Conservation (phyloP, 495 filamentous ascomycete species). For the Bombardia bombarda region DNA sequence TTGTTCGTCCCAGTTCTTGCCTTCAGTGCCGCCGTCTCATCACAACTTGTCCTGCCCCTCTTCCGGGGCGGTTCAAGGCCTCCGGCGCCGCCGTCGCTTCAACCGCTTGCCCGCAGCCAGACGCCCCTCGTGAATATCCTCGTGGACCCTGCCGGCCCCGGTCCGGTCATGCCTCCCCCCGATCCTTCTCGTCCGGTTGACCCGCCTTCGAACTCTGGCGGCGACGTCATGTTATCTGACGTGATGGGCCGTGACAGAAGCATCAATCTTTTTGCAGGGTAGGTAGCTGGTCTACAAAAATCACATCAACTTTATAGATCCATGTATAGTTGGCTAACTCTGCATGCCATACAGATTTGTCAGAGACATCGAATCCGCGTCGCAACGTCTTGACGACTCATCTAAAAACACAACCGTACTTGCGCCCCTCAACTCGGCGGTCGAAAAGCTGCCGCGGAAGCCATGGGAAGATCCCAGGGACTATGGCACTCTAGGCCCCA, state of each 20-base stretch:
- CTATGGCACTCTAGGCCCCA: constrained; percentile 60
- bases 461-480: constrained; percentile 91
- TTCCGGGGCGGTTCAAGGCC: constrained; percentile 2
- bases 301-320: too few species aligned
- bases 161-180: constrained; percentile 25
- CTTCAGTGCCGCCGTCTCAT: constrained; percentile 16
- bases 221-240: constrained; percentile 62
- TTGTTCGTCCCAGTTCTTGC: constrained; percentile 6
- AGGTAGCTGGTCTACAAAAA: not conserved
- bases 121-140: constrained; percentile 30
- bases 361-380: constrained; percentile 66
- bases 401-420: constrained; percentile 78
- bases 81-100: constrained; percentile 1
- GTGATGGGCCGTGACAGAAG: constrained; percentile 72
- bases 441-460: constrained; percentile 74
- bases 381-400: constrained; percentile 60
- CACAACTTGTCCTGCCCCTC: constrained; percentile 21
- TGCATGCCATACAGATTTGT: constrained; percentile 43
- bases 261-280: constrained; percentile 81
- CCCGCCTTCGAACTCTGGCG: constrained; percentile 32
- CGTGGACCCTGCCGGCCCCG: constrained; percentile 28
- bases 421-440: constrained; percentile 74
- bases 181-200: constrained; percentile 18
- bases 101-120: constrained; percentile 16
- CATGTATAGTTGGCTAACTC: not conserved